A percentile compares a stretch with the other conserved stretches of the same genome.
phyloP scores from a whole-genome alignment of 2,329 filamentous ascomycete genomes.

The Clathrospora elynae region DNA sequence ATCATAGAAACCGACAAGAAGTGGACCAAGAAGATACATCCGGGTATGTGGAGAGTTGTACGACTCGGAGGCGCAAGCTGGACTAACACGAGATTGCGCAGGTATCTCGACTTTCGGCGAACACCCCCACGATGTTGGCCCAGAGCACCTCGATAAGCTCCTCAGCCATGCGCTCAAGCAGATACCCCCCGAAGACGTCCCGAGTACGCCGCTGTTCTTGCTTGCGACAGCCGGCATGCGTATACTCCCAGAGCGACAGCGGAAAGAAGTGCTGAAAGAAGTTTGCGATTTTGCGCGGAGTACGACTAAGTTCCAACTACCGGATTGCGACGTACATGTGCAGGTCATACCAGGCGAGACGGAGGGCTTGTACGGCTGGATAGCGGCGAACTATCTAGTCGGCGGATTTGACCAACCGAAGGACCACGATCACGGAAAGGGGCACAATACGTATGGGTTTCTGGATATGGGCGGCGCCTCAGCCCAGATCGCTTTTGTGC shows the following conservation, averaged over 20 bases:
- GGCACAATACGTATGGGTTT: constrained; percentile 94
- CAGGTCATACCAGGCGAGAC: constrained; percentile 96
- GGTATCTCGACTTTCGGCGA: constrained; percentile 86
- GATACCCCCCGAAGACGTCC: constrained; percentile 75
- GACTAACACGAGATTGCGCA: constrained; percentile 33
- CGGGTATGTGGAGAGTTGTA: constrained; percentile 60
- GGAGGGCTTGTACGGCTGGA: constrained; percentile 95
- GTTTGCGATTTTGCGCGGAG: constrained; percentile 82
- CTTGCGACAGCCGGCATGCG: constrained; percentile 97
- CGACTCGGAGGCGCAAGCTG: neutral
- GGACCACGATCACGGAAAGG: constrained; percentile 78
- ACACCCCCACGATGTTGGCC: constrained; percentile 74
- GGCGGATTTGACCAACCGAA: constrained; percentile 83
- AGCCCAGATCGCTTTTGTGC: constrained; percentile 96
- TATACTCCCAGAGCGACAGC: constrained; percentile 74
- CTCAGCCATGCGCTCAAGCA: constrained; percentile 80
- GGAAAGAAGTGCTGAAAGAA: constrained; percentile 71
- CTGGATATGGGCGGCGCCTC: constrained; percentile 98
- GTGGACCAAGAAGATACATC: constrained; percentile 93
- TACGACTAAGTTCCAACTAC: constrained; percentile 79
- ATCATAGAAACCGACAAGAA: constrained; percentile 80
- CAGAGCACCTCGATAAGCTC: constrained; percentile 78
- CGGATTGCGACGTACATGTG: constrained; percentile 87
- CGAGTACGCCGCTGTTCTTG: constrained; percentile 88
- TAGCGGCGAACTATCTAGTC: constrained; percentile 93